Percentiles rank a stretch among this genome's conserved stretches.
phyloP scores from a whole-genome alignment of 169 alveolate species.

The Cryptosporidium tyzzeri region DNA sequence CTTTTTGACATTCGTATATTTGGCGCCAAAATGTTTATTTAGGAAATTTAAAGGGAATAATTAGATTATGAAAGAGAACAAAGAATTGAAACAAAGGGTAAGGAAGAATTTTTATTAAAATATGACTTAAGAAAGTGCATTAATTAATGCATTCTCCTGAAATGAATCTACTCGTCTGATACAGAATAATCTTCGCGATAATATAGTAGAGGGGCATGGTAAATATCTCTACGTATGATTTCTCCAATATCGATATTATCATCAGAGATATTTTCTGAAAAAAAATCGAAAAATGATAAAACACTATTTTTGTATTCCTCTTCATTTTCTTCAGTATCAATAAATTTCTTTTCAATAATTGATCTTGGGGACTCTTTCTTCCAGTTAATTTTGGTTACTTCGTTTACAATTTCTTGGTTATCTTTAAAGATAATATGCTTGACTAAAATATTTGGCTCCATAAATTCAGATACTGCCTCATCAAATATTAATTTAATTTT shows the following conservation, averaged over 20 bases:
- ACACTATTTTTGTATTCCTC: constrained; percentile 75
- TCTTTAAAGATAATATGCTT: constrained; percentile 88
- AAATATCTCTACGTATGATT: constrained; percentile 89
- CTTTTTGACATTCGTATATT: neutral
- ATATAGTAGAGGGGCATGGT: constrained; percentile 91
- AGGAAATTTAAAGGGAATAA: neutral
- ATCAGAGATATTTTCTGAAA: constrained; percentile 80
- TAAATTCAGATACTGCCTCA: constrained; percentile 86
- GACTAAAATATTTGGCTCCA: constrained; percentile 87
- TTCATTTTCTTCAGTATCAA: constrained; percentile 72
- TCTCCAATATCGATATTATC: constrained; percentile 86
- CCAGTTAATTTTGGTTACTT: constrained; percentile 90
- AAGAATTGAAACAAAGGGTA: neutral
- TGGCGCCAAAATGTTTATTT: neutral
- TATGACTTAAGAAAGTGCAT: neutral
- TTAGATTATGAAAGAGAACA: neutral
- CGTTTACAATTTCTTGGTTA: constrained; percentile 86
- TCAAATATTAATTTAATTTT: constrained; percentile 84
- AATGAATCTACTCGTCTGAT: constrained; percentile 11
- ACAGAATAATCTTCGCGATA: constrained; percentile 74
- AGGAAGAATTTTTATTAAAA: neutral
- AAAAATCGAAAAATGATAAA: constrained; percentile 84
- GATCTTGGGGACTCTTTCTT: constrained; percentile 79
- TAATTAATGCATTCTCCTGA: neutral
- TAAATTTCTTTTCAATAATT: constrained; percentile 60